Evolutionary conservation across 768 basidiomycete species (phyloP).

Genomic region (Chalciporus pseudorubinellus): DNA sequence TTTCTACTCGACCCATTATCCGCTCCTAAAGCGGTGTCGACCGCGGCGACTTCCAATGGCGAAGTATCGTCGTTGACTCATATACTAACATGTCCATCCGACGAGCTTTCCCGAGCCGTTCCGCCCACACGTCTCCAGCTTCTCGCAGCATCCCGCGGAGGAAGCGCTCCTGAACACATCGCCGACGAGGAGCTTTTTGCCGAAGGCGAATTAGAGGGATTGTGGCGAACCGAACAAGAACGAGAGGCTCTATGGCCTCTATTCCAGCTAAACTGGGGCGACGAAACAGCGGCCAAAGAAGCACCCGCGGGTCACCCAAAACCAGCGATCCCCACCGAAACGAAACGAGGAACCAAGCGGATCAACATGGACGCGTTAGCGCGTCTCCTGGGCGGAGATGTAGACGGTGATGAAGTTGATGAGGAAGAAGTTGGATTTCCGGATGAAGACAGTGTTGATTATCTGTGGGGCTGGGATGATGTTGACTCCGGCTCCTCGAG

Average conservation of each 20-base stretch:
- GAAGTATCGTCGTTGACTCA: slow-evolving; percentile 46
- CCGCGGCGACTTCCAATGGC: slow-evolving; percentile 10
- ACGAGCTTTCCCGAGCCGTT: slow-evolving; percentile 25
- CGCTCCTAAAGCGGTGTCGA: not conserved
- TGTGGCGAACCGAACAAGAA: slow-evolving; percentile 56
- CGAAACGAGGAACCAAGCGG: slow-evolving; percentile 36
- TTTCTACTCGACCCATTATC: slow-evolving; percentile 62
- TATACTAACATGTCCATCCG: slow-evolving; percentile 47
- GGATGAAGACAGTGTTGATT: slow-evolving; percentile 24
- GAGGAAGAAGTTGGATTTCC: slow-evolving; percentile 20
- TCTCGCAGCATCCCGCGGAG: slow-evolving; percentile 57
- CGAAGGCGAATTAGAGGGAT: slow-evolving; percentile 62
- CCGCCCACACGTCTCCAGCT: slow-evolving; percentile 66
- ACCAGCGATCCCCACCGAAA: slow-evolving; percentile 8
- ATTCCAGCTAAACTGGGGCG: slow-evolving; percentile 38
- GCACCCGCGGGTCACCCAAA: not conserved
- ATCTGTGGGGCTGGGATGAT: slow-evolving; percentile 13
- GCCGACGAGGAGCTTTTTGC: slow-evolving; percentile 71
- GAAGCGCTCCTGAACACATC: slow-evolving; percentile 47
- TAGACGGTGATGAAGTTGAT: slow-evolving; percentile 22
- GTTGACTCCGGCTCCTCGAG: slow-evolving; percentile 6
- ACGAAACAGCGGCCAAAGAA: slow-evolving; percentile 29
- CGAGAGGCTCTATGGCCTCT: slow-evolving; percentile 39
- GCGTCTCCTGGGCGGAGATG: slow-evolving; percentile 42
- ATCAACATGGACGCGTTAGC: slow-evolving; percentile 59